Percentiles rank a stretch among this genome's conserved stretches.
Conservation (phyloP, 768 basidiomycete species). For the Filobasidium floriforme region DNA sequence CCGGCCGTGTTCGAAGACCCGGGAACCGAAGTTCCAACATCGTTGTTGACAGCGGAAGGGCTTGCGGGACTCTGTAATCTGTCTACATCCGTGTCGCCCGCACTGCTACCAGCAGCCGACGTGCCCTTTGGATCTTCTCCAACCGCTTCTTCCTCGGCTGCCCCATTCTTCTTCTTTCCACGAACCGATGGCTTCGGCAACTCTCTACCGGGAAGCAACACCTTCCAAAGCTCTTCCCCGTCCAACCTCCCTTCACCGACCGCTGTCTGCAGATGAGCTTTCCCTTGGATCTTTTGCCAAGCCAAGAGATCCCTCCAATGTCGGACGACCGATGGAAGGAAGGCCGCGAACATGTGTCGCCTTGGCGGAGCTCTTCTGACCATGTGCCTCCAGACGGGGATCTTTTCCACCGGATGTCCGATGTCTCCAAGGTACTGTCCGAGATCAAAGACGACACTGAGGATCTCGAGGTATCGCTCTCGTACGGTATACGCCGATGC, state of each 20-base stretch:
- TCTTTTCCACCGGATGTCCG: background rate
- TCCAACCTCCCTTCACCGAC: background rate
- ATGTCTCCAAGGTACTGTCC: background rate
- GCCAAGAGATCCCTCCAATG: background rate
- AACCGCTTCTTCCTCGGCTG: background rate
- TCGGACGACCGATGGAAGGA: background rate
- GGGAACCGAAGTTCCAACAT: too few relatives aligned
- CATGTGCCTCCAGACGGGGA: slow-evolving; percentile 2
- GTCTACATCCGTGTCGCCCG: too few relatives aligned
- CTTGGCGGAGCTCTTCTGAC: background rate
- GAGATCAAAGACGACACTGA: slow-evolving; percentile 1
- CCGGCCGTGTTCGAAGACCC: too few relatives aligned
- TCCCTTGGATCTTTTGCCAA: background rate
- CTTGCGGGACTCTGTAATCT: too few relatives aligned
- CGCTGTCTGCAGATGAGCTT: background rate
- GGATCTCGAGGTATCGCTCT: slow-evolving; percentile 2
- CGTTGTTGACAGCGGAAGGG: too few relatives aligned
- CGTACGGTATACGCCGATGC: background rate
- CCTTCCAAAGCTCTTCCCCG: background rate
- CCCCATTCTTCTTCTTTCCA: background rate
- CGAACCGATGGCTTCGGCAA: background rate
- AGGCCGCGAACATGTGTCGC: background rate
- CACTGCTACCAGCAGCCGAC: too few relatives aligned
- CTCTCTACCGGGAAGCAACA: background rate
- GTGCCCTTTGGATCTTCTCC: background rate